These are phyloP conservation scores for Opeltia flavorubescens DNA, from an alignment of 495 filamentous ascomycete genomes.

Conservation along the genomic window DNA sequence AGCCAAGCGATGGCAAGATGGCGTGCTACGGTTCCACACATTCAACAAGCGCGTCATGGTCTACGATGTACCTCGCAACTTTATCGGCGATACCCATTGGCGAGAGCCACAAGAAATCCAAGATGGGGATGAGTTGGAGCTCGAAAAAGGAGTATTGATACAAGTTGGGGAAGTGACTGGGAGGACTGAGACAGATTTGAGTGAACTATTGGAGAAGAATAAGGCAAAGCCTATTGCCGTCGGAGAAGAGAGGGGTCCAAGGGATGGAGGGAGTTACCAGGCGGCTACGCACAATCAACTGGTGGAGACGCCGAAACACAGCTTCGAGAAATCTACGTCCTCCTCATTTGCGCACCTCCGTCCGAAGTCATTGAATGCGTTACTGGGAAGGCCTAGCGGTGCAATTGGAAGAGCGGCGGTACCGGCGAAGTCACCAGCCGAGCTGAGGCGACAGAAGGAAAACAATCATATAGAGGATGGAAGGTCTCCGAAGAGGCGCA, in stretches of 20 bases:
- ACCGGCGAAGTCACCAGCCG: slow-evolving; percentile 33
- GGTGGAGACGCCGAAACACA: not conserved
- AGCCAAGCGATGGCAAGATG: slow-evolving; percentile 88
- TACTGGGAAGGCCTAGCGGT: slow-evolving; percentile 41
- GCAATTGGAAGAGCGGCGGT: slow-evolving; percentile 28
- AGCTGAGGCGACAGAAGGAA: slow-evolving; percentile 22
- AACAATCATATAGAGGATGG: slow-evolving; percentile 17
- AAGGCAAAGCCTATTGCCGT: slow-evolving; percentile 16
- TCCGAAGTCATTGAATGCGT: slow-evolving; percentile 40
- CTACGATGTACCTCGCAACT: slow-evolving; percentile 66
- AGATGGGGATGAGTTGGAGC: slow-evolving; percentile 66
- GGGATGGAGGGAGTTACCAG: no score
- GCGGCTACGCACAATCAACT: no score
- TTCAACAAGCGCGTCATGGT: slow-evolving; percentile 91
- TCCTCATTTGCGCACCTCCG: slow-evolving; percentile 18
- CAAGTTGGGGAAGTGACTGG: slow-evolving; percentile 64
- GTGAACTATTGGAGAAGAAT: slow-evolving; percentile 54
- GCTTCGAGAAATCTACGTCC: slow-evolving; percentile 8
- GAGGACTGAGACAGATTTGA: slow-evolving; percentile 62
- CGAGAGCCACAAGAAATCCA: slow-evolving; percentile 45
- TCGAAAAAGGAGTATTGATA: slow-evolving; percentile 65
- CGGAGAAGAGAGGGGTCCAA: slow-evolving; percentile 21
- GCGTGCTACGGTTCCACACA: slow-evolving; percentile 69
- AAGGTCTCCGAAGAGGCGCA: slow-evolving; percentile 35
- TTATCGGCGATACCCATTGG: slow-evolving; percentile 77